These are phyloP conservation scores for Gastrolobium villosum DNA, from an alignment of 306 rosid species.

Conservation along the genomic window DNA sequence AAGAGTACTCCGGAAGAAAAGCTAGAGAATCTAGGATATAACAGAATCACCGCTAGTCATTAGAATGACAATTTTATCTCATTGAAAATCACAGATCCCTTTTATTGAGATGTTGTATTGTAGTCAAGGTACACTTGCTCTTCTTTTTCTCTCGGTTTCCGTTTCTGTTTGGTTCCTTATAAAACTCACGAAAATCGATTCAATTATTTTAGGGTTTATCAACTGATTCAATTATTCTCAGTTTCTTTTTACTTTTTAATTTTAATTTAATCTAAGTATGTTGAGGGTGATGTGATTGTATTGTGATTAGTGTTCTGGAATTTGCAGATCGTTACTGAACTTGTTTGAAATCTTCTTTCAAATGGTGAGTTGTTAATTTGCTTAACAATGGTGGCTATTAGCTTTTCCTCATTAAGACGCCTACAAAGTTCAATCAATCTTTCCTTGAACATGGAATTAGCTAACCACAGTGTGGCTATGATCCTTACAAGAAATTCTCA, in stretches of 20 bases:
- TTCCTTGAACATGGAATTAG: slow-evolving; percentile 38
- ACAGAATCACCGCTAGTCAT: no score
- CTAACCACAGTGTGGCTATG: no score
- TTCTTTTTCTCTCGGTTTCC: neutral
- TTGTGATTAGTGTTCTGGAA: slow-evolving; percentile 44
- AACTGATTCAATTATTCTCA: neutral
- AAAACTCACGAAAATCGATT: slow-evolving; percentile 36
- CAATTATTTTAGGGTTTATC: slow-evolving; percentile 21
- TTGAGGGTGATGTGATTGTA: slow-evolving; percentile 26
- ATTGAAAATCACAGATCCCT: no score
- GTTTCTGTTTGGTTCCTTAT: slow-evolving; percentile 30
- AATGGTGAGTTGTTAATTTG: no score
- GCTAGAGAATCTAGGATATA: no score
- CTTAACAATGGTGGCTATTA: slow-evolving; percentile 59
- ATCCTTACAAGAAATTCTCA: neutral
- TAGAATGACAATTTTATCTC: no score
- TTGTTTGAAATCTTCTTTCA: neutral
- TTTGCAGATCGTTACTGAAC: slow-evolving; percentile 56
- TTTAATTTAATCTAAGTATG: slow-evolving; percentile 27
- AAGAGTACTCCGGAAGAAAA: no score
- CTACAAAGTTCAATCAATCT: slow-evolving; percentile 48
- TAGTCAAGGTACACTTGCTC: no score
- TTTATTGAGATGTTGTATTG: no score
- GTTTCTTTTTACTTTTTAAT: neutral
- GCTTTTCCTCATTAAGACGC: slow-evolving; percentile 54